phyloP scores from a whole-genome alignment of 768 basidiomycete species.

The Suillus fuscotomentosus region DNA sequence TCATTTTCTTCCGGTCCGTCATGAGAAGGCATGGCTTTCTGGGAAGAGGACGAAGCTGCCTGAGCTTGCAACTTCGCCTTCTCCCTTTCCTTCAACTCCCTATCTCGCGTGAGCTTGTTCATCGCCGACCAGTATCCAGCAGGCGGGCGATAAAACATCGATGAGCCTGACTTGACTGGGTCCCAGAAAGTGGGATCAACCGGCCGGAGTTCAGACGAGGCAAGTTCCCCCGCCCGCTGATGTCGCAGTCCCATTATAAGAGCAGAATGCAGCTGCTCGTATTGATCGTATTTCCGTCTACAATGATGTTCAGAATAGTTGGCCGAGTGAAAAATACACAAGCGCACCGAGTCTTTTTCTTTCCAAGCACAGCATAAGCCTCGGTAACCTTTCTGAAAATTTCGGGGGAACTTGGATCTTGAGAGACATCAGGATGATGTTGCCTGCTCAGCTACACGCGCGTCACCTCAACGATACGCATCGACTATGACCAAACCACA shows the following conservation, averaged over 20 bases:
- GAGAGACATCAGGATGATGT: conserved; percentile 1
- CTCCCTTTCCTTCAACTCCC: neutral
- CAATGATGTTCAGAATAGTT: neutral
- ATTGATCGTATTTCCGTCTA: neutral
- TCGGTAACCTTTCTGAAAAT: neutral
- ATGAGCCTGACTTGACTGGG: neutral
- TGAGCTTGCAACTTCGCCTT: neutral
- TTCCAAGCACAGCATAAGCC: conserved; percentile 1
- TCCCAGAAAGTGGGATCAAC: conserved; percentile 3
- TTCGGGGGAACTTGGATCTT: neutral
- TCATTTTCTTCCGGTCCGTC: neutral
- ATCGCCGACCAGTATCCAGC: neutral
- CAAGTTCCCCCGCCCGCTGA: neutral
- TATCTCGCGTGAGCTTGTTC: neutral
- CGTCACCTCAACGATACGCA: neutral
- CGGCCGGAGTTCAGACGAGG: neutral
- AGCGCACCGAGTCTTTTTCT: neutral
- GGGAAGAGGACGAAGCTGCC: neutral
- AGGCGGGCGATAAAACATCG: neutral
- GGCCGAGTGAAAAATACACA: neutral
- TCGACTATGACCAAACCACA: neutral
- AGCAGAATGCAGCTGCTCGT: conserved; percentile 2
- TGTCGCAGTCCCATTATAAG: neutral
- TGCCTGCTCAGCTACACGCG: neutral
- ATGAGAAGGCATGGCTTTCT: neutral